phyloP scores from a whole-genome alignment of 345 rosid genomes.

The Moricandia moricandioides region DNA sequence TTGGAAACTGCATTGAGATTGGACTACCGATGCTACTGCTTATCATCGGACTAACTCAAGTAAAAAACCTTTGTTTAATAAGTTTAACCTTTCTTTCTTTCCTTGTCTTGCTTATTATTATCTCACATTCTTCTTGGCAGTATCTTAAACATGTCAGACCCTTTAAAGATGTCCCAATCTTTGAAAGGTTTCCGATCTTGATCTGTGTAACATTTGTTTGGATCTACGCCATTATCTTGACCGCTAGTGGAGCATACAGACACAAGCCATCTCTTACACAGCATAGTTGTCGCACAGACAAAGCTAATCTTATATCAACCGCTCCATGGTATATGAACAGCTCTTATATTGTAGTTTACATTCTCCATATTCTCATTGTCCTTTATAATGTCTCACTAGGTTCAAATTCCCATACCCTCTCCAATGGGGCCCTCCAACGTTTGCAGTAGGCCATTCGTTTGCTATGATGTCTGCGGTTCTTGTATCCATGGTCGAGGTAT shows the following conservation, averaged over 20 bases:
- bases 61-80: constrained; percentile 32
- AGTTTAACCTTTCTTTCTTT: neutral
- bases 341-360: neutral
- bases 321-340: constrained; percentile 75
- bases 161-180: constrained; percentile 52
- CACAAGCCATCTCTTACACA: constrained; percentile 57
- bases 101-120: neutral
- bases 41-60: constrained; percentile 73
- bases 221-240: constrained; percentile 81
- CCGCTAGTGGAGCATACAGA: constrained; percentile 87
- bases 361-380: neutral
- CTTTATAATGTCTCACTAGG: constrained; percentile 46
- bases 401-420: constrained; percentile 92
- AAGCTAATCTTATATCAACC: constrained; percentile 73
- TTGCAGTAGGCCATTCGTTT: constrained; percentile 88
- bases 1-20: constrained; percentile 90
- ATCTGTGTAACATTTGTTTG: constrained; percentile 68
- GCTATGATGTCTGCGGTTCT: constrained; percentile 96
- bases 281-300: constrained; percentile 78
- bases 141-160: constrained; percentile 76
- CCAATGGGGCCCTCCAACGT: constrained; percentile 99
- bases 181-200: constrained; percentile 80
- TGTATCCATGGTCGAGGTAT: constrained; percentile 93
- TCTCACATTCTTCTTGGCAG: constrained; percentile 41
- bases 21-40: constrained; percentile 90